Evolutionary conservation across 129 eudicot genomes (phyloP).

Genomic region (Dittrichia graveolens): DNA sequence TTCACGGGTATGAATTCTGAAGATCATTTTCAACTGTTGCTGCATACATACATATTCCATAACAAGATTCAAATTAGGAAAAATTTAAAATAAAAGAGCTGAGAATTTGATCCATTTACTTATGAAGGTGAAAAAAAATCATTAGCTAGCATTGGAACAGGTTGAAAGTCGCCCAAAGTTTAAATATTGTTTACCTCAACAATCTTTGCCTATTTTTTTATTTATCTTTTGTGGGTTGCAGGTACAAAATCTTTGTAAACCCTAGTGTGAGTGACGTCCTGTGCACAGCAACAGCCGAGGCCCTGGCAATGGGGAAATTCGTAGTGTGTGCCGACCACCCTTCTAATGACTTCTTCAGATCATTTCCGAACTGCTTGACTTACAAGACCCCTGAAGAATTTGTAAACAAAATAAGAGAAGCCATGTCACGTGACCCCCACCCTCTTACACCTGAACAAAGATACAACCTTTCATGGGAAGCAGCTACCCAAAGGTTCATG

Average conservation of each 20-base stretch:
- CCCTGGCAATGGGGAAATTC: conserved; percentile 97
- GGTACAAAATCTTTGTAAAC: conserved; percentile 88
- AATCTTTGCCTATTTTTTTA: neutral
- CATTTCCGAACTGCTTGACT: conserved; percentile 92
- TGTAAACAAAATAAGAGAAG: conserved; percentile 72
- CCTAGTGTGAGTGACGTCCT: conserved; percentile 97
- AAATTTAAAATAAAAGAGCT: too few species aligned
- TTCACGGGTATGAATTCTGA: conserved; percentile 60
- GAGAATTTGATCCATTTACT: neutral
- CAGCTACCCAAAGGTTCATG: conserved; percentile 92
- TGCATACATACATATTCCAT: too few species aligned
- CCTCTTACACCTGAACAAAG: conserved; percentile 85
- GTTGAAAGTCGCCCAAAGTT: too few species aligned
- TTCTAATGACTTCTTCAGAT: conserved; percentile 86
- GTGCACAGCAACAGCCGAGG: conserved; percentile 99
- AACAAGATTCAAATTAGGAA: too few species aligned
- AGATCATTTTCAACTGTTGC: neutral
- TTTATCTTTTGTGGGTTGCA: conserved; percentile 33
- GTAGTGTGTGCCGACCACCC: conserved; percentile 97
- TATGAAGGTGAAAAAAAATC: too few species aligned
- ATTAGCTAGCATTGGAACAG: too few species aligned
- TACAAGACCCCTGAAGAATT: conserved; percentile 87
- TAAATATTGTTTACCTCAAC: too few species aligned
- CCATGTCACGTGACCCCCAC: conserved; percentile 80
- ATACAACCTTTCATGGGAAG: conserved; percentile 95